phyloP scores from a whole-genome alignment of 352 stramenopile species.

The Phytophthora foliorum region DNA sequence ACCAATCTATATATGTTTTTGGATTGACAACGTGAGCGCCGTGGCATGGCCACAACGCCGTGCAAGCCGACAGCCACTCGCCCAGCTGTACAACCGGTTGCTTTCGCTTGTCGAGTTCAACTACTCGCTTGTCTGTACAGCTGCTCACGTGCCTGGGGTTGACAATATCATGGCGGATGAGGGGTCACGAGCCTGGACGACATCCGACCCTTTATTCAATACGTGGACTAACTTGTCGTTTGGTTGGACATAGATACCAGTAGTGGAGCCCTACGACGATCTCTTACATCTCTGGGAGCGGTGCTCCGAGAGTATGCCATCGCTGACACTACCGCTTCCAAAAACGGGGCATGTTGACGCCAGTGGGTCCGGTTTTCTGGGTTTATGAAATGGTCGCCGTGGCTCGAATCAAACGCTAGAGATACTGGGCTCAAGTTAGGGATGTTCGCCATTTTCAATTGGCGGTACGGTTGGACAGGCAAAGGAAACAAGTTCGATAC shows the following conservation, averaged over 20 bases:
- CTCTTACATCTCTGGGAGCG: conserved; percentile 18
- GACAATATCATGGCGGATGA: conserved; percentile 21
- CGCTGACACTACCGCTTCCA: conserved; percentile 16
- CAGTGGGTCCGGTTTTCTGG: conserved; percentile 14
- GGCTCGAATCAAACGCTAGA: not conserved
- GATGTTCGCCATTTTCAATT: conserved; percentile 11
- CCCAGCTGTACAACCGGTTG: conserved; percentile 9
- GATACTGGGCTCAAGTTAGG: not conserved
- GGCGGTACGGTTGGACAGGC: conserved; percentile 1
- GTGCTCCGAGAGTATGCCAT: conserved; percentile 8
- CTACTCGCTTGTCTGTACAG: not conserved
- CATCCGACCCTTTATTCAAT: not conserved
- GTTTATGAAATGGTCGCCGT: conserved; percentile 7
- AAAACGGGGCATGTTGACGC: conserved; percentile 7
- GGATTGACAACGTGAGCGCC: conserved; percentile 9
- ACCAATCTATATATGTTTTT: not conserved
- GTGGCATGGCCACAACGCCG: not conserved
- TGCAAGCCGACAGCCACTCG: no score
- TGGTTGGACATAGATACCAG: conserved; percentile 14
- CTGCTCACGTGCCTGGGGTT: conserved; percentile 13
- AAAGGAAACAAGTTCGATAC: conserved; percentile 6
- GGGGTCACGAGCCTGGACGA: conserved; percentile 22
- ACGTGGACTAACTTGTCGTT: conserved; percentile 18
- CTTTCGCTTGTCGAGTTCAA: conserved; percentile 5
- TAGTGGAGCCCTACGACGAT: conserved; percentile 17